Evolutionary conservation across 768 basidiomycete genomes (phyloP).

Genomic region (Mycena latifolia): DNA sequence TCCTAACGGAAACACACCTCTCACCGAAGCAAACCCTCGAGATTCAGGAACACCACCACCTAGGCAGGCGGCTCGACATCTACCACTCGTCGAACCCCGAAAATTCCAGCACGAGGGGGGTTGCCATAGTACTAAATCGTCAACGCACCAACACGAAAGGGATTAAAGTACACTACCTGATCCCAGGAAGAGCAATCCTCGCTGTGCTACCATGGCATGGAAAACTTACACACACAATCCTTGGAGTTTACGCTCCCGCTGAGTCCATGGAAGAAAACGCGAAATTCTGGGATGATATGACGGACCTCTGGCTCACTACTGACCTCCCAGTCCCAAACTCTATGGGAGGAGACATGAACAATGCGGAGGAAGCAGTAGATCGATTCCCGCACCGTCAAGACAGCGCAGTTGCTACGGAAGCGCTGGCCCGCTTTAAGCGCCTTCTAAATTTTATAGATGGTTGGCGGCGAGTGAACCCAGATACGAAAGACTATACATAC

Average conservation of each 20-base stretch:
- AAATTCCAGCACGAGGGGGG: constrained; percentile 2
- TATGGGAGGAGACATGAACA: background rate
- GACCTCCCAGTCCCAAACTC: constrained; percentile 5
- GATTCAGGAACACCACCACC: constrained; percentile 4
- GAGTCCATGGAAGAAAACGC: constrained; percentile 13
- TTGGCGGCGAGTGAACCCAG: constrained; percentile 21
- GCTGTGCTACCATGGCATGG: constrained; percentile 22
- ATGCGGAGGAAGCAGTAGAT: constrained; percentile 2
- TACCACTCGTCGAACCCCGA: constrained; percentile 3
- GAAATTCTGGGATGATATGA: background rate
- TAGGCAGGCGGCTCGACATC: background rate
- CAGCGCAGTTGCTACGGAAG: background rate
- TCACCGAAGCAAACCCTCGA: background rate
- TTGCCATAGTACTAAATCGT: constrained; percentile 33
- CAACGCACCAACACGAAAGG: constrained; percentile 11
- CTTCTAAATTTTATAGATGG: constrained; percentile 16
- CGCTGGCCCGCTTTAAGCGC: constrained; percentile 11
- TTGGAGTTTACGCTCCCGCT: constrained; percentile 23
- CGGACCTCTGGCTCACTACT: background rate
- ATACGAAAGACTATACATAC: constrained; percentile 22
- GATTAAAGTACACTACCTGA: constrained; percentile 5
- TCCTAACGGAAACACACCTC: constrained; percentile 21
- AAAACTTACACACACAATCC: constrained; percentile 5
- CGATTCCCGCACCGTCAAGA: too few relatives aligned
- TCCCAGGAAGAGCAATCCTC: constrained; percentile 18